phyloP scores from a whole-genome alignment of 371 early-diverging fungal genomes.

The Conidiobolus incongruus region DNA sequence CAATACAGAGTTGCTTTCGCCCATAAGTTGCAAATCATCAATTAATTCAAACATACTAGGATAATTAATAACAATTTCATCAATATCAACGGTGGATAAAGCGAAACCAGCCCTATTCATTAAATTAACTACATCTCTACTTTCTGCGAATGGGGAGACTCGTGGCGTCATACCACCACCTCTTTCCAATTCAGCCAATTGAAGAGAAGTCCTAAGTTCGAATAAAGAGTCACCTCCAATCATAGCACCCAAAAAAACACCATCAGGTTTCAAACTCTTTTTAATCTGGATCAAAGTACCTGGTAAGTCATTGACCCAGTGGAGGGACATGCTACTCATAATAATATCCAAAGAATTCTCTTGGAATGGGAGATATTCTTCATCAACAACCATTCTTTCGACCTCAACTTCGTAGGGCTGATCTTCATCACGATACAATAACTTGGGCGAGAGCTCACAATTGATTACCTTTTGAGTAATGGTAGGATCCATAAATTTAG shows the following conservation, averaged over 20 bases:
- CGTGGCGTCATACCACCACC: too few species aligned
- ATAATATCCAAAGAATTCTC: slow-evolving; percentile 68
- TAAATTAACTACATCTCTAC: slow-evolving; percentile 58
- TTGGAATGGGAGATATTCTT: slow-evolving; percentile 55
- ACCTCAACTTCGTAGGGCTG: too few species aligned
- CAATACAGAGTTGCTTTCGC: slow-evolving; percentile 82
- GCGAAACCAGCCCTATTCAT: slow-evolving; percentile 67
- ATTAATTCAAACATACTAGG: slow-evolving; percentile 82
- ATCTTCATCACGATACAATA: too few species aligned
- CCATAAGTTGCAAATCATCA: slow-evolving; percentile 78
- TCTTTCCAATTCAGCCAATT: too few species aligned
- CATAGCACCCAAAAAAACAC: too few species aligned
- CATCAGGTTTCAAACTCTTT: too few species aligned
- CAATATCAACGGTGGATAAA: slow-evolving; percentile 82
- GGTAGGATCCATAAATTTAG: slow-evolving; percentile 51
- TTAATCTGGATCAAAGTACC: slow-evolving; percentile 70
- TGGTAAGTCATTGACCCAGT: slow-evolving; percentile 92
- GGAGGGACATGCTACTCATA: slow-evolving; percentile 62
- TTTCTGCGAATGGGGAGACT: slow-evolving; percentile 64
- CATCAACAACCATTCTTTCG: too few species aligned
- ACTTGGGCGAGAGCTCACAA: too few species aligned
- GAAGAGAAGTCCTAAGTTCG: too few species aligned
- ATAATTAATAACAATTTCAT: slow-evolving; percentile 78
- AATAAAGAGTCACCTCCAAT: too few species aligned
- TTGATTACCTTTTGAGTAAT: slow-evolving; percentile 59